These are phyloP conservation scores for Cryptococcus depauperatus DNA, from an alignment of 1,284 basidiomycete genomes.

Conservation along the genomic window DNA sequence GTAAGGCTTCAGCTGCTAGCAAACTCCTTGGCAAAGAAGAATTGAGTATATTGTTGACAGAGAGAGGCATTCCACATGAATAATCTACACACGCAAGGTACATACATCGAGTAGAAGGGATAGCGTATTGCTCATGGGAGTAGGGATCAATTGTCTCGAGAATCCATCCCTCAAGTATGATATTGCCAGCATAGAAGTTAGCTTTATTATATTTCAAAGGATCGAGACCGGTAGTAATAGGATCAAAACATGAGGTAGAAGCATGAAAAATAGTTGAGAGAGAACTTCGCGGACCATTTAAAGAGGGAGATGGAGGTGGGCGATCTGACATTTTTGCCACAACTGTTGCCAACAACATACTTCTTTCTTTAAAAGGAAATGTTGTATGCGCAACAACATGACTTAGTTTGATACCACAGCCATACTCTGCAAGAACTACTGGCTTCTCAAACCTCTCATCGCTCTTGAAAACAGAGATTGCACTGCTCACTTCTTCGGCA, in stretches of 20 bases:
- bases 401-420: constrained; percentile 59
- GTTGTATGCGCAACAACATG: constrained; percentile 53
- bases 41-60: constrained; percentile 84
- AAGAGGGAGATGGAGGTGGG: constrained; percentile 43
- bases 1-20: constrained; percentile 59
- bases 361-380: constrained; percentile 86
- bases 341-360: constrained; percentile 71
- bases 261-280: constrained; percentile 60
- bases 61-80: constrained; percentile 73
- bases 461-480: constrained; percentile 52
- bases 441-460: constrained; percentile 52
- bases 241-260: constrained; percentile 62
- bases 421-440: constrained; percentile 67
- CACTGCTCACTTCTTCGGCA: constrained; percentile 77
- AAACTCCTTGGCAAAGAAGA: constrained; percentile 60
- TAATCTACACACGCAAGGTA: constrained; percentile 83
- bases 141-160: constrained; percentile 96
- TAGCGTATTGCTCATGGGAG: constrained; percentile 85
- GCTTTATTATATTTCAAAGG: constrained; percentile 69
- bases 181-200: constrained; percentile 64
- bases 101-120: constrained; percentile 87
- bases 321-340: constrained; percentile 56
- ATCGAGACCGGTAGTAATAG: constrained; percentile 52
- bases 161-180: constrained; percentile 92
- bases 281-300: constrained; percentile 41